These are phyloP conservation scores for Aureobasidium sp. DNA, from an alignment of 2,329 filamentous ascomycete species.

Conservation along the genomic window DNA sequence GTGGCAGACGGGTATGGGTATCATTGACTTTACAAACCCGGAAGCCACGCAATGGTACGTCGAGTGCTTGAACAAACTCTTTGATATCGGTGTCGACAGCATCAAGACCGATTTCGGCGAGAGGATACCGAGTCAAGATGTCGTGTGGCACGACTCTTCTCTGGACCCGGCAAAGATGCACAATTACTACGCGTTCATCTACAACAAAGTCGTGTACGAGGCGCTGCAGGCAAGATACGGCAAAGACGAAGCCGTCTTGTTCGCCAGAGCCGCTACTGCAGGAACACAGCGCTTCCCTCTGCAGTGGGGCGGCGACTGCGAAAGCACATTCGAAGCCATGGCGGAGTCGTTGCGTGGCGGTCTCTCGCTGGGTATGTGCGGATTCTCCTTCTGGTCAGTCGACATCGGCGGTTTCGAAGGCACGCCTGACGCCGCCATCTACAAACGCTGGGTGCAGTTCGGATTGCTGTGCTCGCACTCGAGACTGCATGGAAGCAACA, in stretches of 20 bases:
- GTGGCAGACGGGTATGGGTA: conserved; percentile 70
- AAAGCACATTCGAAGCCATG: conserved; percentile 66
- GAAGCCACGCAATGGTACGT: conserved; percentile 60
- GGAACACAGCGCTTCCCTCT: conserved; percentile 64
- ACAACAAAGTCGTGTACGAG: conserved; percentile 64
- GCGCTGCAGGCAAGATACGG: conserved; percentile 51
- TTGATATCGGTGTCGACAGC: conserved; percentile 62
- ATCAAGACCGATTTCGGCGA: conserved; percentile 75
- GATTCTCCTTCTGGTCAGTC: conserved; percentile 62
- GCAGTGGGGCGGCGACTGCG: conserved; percentile 67
- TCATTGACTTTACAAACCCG: conserved; percentile 69
- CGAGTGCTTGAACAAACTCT: conserved; percentile 54
- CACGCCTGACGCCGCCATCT: conserved; percentile 54
- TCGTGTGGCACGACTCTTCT: conserved; percentile 56
- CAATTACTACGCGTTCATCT: conserved; percentile 69
- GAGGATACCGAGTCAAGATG: conserved; percentile 58
- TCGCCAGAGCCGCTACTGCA: conserved; percentile 60
- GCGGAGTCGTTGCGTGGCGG: conserved; percentile 64
- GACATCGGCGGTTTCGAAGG: conserved; percentile 70
- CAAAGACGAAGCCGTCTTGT: conserved; percentile 53
- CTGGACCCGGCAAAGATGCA: conserved; percentile 63
- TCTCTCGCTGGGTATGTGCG: conserved; percentile 55
- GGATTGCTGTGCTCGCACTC: conserved; percentile 64
- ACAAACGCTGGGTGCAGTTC: conserved; percentile 74
- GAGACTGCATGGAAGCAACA: conserved; percentile 61